These are phyloP conservation scores for Fusarium sp. DNA, from an alignment of 2,329 filamentous ascomycete species.

Conservation along the genomic window DNA sequence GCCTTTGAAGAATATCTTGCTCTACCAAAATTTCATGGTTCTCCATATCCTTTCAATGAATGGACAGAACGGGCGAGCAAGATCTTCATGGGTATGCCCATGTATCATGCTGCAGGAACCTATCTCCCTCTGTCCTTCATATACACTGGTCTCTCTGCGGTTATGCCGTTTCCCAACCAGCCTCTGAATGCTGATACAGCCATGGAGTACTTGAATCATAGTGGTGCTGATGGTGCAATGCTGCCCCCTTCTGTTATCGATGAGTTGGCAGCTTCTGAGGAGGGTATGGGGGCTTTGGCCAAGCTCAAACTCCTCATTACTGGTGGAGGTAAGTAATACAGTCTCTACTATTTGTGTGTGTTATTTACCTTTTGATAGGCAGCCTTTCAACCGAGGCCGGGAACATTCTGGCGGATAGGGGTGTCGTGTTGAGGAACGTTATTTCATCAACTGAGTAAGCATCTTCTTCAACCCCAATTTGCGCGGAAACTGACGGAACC, in stretches of 20 bases:
- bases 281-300: not conserved
- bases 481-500: rapidly evolving
- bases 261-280: not conserved
- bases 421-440: not conserved
- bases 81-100: not conserved
- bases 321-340: not conserved
- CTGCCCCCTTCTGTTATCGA: not conserved
- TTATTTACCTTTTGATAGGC: not conserved
- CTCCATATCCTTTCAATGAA: rapidly evolving
- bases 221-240: not conserved
- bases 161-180: not conserved
- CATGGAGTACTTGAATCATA: not conserved
- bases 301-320: not conserved
- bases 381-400: not conserved
- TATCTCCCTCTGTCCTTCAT: not conserved
- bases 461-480: rapidly evolving
- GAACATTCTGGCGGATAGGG: not conserved
- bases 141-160: rapidly evolving
- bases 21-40: not conserved
- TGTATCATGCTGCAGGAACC: slow-evolving; percentile 11
- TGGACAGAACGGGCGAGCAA: not conserved
- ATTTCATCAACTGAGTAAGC: slow-evolving; percentile 12
- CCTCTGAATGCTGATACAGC: not conserved
- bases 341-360: rapidly evolving
- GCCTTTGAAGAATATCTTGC: rapidly evolving